Evolutionary conservation across 1,139 yeast species (phyloP), one percentile per base, ranked within the genome.

Genomic region (Petasospora fabianii): DNA sequence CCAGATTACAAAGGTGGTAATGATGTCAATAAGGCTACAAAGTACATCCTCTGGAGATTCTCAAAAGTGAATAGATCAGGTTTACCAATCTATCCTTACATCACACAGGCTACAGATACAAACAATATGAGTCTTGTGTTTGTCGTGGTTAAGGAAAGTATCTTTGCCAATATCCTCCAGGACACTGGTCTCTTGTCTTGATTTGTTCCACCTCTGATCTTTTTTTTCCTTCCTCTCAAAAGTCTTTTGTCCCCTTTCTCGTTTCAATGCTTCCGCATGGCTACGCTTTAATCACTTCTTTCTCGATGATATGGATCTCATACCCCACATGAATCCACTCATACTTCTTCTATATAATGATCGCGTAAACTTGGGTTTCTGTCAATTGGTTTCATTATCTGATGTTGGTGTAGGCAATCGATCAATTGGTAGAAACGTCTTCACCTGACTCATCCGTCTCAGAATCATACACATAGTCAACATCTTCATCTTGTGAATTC

Each of bases 21-120:
- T 48, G 92, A 87, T 59, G 84, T 87, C 38, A 84, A 84, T 57
- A 87, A 87, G 59, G 97, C 96, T n/a, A 96, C 94, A 28, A 88
- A 87, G 61, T 88, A 88, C 56, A 87, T 88, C 45, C 71, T 88
- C 35, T 87, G 96, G 95, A 73, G 96, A 55, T 88, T 88, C 59
- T 83, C 86, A 35, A 90, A 84, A 61, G 77, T 84, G 36, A 88
- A 88, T 60, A 71, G 95, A 49, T 81, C 94, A 2, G 86, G 88
- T 15, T 69, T 88, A 49, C 84, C 82, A 50, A 75, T 88, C 27
- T 85, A 84, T 55, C 96, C 96, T 11, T 95, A 88, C 57, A 84
- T 88, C 22, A 88, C 97, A 4, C 96, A 88, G 59, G 97, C 97
- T 1, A 88, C 96, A 1, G 96, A 88, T 60, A 87, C 97, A 8